A percentile compares a stretch with the other conserved stretches of the same genome.
Conservation (phyloP, 2,329 filamentous ascomycete species). For the Fonsecaea monophora region DNA sequence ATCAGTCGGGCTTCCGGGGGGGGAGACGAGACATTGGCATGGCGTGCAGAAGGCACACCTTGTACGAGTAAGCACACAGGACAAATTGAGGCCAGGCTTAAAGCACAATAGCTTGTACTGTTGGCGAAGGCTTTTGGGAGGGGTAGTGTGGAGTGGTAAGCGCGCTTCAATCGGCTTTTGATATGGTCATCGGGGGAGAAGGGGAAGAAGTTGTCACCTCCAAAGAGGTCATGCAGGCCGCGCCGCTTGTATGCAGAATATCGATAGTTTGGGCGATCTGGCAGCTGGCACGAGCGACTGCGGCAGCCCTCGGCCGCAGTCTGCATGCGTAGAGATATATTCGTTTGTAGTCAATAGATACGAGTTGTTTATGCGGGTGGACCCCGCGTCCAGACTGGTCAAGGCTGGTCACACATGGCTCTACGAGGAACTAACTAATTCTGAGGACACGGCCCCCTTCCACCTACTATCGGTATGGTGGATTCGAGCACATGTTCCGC, state of each 20-base stretch:
- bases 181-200: not conserved
- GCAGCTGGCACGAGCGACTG: not conserved
- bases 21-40: not conserved
- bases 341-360: too few relatives aligned
- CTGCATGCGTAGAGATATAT: too few relatives aligned
- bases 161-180: conserved; percentile 1
- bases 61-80: not conserved
- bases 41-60: not conserved
- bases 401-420: too few relatives aligned
- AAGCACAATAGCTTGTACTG: not conserved
- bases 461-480: too few relatives aligned
- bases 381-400: too few relatives aligned
- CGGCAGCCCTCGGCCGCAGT: not conserved
- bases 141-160: not conserved
- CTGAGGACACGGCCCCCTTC: too few relatives aligned
- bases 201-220: not conserved
- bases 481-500: too few relatives aligned
- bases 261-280: not conserved
- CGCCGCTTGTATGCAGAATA: not conserved
- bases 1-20: not conserved
- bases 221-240: too few relatives aligned
- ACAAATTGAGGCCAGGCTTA: not conserved
- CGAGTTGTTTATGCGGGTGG: too few relatives aligned
- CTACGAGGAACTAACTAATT: too few relatives aligned
- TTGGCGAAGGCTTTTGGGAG: not conserved